phyloP scores from a whole-genome alignment of 345 rosid genomes.

The Lepidium africanum region DNA sequence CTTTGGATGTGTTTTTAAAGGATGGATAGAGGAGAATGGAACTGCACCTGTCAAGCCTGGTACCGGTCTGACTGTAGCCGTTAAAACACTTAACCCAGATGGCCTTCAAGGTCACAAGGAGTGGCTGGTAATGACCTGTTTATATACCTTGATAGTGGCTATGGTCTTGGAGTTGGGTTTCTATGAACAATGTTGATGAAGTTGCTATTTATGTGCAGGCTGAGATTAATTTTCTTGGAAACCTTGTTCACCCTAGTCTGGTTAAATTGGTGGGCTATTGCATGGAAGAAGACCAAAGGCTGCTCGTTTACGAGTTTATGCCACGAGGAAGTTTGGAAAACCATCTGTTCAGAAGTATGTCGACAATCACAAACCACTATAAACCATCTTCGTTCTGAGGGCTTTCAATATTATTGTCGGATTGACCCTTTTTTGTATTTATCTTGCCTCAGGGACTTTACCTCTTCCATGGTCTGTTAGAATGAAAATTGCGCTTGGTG shows the following conservation, averaged over 20 bases:
- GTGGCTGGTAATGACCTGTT: conserved; percentile 64
- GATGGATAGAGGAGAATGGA: conserved; percentile 90
- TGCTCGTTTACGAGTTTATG: conserved; percentile 73
- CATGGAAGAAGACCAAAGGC: conserved; percentile 71
- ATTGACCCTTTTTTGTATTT: neutral
- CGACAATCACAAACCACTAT: neutral
- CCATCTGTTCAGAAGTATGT: conserved; percentile 78
- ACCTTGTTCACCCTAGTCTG: conserved; percentile 63
- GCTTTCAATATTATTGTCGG: neutral
- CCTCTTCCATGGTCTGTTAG: conserved; percentile 87
- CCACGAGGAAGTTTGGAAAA: conserved; percentile 84
- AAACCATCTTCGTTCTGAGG: neutral
- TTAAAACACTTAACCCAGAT: conserved; percentile 82
- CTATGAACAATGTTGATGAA: neutral
- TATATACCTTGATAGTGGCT: neutral
- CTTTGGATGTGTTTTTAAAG: conserved; percentile 91
- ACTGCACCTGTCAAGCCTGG: conserved; percentile 92
- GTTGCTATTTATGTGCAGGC: conserved; percentile 39
- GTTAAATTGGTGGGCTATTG: conserved; percentile 76
- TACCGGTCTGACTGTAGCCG: conserved; percentile 83
- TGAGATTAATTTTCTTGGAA: conserved; percentile 70
- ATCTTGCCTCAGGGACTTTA: conserved; percentile 48
- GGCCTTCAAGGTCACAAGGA: conserved; percentile 98
- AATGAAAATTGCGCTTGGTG: conserved; percentile 77
- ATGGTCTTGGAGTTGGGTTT: neutral